Conservation (phyloP, 305 asterid genomes). For the Rubia tinctorum region DNA sequence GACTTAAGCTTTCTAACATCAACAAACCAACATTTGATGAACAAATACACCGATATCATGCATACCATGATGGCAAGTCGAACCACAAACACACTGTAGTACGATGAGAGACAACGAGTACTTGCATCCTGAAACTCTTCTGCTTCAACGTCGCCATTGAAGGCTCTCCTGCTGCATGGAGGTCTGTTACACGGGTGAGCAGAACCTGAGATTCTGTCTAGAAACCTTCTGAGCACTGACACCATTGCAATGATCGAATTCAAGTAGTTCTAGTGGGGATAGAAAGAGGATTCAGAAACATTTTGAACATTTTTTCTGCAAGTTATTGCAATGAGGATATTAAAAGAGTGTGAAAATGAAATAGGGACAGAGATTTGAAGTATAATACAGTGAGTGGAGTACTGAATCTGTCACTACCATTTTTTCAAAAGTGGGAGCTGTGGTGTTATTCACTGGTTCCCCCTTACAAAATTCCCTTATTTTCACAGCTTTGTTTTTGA, state of each 20-base stretch:
- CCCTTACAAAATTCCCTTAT: slow-evolving; percentile 19
- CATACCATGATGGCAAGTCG: slow-evolving; percentile 92
- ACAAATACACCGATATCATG: not conserved
- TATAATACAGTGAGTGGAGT: not conserved
- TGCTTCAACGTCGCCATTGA: slow-evolving; percentile 56
- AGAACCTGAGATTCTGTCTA: slow-evolving; percentile 29
- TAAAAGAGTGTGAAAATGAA: not conserved
- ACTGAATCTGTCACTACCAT: slow-evolving; percentile 23
- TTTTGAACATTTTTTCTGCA: not conserved
- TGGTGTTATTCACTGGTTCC: slow-evolving; percentile 35
- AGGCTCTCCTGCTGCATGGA: slow-evolving; percentile 32
- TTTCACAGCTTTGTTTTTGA: not conserved
- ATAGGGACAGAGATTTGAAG: not conserved
- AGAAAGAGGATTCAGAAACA: slow-evolving; percentile 15
- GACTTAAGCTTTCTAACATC: not conserved
- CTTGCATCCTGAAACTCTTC: slow-evolving; percentile 55
- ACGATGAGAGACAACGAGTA: slow-evolving; percentile 60
- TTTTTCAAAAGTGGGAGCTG: slow-evolving; percentile 24
- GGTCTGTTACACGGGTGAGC: slow-evolving; percentile 27
- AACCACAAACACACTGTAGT: slow-evolving; percentile 76
- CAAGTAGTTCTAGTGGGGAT: not conserved
- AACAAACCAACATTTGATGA: slow-evolving; percentile 2
- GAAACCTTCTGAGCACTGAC: slow-evolving; percentile 25
- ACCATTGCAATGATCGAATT: slow-evolving; percentile 25
- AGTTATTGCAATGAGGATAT: not conserved